These are phyloP conservation scores for Xerocomus minutiporus DNA, from an alignment of 1,284 basidiomycete species.

Conservation along the genomic window DNA sequence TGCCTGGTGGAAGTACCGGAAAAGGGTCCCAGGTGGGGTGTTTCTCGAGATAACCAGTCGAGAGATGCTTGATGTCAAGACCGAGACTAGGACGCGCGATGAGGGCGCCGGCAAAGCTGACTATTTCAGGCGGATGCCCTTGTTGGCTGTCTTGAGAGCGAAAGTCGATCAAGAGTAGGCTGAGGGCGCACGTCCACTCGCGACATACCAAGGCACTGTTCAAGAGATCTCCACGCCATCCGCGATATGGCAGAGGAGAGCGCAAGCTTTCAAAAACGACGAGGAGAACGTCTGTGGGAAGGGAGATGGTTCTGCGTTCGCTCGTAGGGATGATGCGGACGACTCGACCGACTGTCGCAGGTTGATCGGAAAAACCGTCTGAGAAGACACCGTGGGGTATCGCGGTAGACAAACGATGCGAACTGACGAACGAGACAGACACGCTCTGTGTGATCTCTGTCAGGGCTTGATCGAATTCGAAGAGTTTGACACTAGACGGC, in stretches of 20 bases:
- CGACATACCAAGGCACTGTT: constrained; percentile 10
- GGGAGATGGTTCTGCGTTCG: background rate
- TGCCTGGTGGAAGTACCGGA: background rate
- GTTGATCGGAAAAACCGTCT: background rate
- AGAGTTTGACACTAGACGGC: background rate
- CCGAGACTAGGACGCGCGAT: background rate
- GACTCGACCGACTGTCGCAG: constrained; percentile 6
- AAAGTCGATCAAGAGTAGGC: constrained; percentile 11
- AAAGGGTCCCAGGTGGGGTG: constrained; percentile 3
- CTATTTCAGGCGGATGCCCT: constrained; percentile 2
- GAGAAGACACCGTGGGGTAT: constrained; percentile 2
- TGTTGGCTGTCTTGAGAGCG: background rate
- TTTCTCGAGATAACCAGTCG: constrained; percentile 4
- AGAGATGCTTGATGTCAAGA: constrained; percentile 12
- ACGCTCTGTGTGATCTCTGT: constrained; percentile 10
- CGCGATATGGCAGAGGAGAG: background rate
- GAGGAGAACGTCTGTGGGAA: constrained; percentile 10
- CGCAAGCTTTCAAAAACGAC: constrained; percentile 5
- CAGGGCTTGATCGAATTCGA: constrained; percentile 5
- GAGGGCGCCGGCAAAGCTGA: constrained; percentile 1
- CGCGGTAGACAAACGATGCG: background rate
- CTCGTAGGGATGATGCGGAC: background rate
- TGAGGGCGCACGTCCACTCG: constrained; percentile 13
- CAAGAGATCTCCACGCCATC: constrained; percentile 7
- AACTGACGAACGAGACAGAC: constrained; percentile 8